A percentile compares a stretch with the other conserved stretches of the same genome.
phyloP scores from a whole-genome alignment of 2,329 filamentous ascomycete species.

The Bimuria novae-zelandiae region DNA sequence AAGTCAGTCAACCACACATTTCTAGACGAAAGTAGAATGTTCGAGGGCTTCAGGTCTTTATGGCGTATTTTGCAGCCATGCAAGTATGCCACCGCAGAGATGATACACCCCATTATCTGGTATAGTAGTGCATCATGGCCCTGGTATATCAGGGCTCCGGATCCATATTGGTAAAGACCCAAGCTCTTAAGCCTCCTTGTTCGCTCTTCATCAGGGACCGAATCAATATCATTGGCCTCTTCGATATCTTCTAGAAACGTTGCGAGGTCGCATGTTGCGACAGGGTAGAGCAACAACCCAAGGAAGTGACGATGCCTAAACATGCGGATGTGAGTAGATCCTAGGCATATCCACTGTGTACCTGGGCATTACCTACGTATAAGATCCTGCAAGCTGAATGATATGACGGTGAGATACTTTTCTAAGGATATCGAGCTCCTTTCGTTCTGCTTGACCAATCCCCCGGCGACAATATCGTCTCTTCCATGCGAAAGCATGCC shows the following conservation, averaged over 20 bases:
- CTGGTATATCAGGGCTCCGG: neutral
- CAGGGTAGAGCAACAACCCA: slow-evolving; percentile 26
- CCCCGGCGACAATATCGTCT: slow-evolving; percentile 17
- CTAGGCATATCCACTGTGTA: too few relatives aligned
- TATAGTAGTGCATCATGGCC: neutral
- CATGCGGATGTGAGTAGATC: too few relatives aligned
- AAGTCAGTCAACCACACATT: slow-evolving; percentile 30
- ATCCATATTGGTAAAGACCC: neutral
- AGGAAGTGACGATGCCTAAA: slow-evolving; percentile 22
- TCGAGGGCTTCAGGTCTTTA: slow-evolving; percentile 31
- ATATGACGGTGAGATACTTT: slow-evolving; percentile 27
- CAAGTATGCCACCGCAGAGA: slow-evolving; percentile 24
- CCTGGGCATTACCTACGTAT: too few relatives aligned
- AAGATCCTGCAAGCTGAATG: slow-evolving; percentile 26
- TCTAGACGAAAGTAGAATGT: slow-evolving; percentile 20
- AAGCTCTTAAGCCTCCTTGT: neutral
- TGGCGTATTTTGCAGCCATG: slow-evolving; percentile 25
- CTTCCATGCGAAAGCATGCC: slow-evolving; percentile 26
- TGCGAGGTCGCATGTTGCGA: slow-evolving; percentile 26
- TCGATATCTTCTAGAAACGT: slow-evolving; percentile 22
- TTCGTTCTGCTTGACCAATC: slow-evolving; percentile 19
- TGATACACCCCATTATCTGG: slow-evolving; percentile 24
- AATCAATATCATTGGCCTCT: neutral
- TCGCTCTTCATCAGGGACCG: neutral
- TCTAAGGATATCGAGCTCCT: slow-evolving; percentile 30